Evolutionary conservation across 176 grass and related monocot species (phyloP), one percentile per base, ranked within the genome.

Genomic region (Poa pratensis): DNA sequence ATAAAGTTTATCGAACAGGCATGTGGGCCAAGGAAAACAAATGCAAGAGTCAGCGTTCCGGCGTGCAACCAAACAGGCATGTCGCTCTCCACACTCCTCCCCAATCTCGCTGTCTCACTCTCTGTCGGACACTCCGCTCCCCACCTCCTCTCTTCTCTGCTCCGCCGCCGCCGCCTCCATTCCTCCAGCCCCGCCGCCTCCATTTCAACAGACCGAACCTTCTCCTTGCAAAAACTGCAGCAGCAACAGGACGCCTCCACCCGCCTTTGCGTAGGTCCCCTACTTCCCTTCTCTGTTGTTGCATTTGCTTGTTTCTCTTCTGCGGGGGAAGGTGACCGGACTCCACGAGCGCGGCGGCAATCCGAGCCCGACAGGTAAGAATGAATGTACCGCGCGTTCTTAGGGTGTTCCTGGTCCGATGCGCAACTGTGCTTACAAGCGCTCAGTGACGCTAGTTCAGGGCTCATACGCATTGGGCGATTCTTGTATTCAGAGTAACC

Each of bases 251-350:
- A 9, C 20, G 34, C 53, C 32, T 58, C 32, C 19, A 19, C 51
- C 74, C 11, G 28, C 19, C 28, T 76, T 57, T 10, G 23, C 71
- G 51, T 75, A 26, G 45, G 7, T 10, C 3, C 23, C 15, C 45
- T 49, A 46, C 50, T 18, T 17, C 70, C 24, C 45, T 49, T 60
- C 50, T 24, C 50, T 23, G 15, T 27, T 45, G 58, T 35, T 37
- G 52, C 53, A 39, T 70, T 82, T 37, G 42, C 32, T 48, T n/a
- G n/a, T 42, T 57, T 46, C 30, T 10, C 37, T 26, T 26, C 9
- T n/a, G 53, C 64, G 67, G 27, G 37, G 60, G 50, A 65, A 34
- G 39, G 80, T 67, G 61, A 24, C 70, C 69, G 69, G 42, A 43
- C 19, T 65, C 50, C 24, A 65, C 7, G 61, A 58, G 61, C 20